phyloP scores from a whole-genome alignment of 768 basidiomycete genomes.

The Leccinum disarticulatum region DNA sequence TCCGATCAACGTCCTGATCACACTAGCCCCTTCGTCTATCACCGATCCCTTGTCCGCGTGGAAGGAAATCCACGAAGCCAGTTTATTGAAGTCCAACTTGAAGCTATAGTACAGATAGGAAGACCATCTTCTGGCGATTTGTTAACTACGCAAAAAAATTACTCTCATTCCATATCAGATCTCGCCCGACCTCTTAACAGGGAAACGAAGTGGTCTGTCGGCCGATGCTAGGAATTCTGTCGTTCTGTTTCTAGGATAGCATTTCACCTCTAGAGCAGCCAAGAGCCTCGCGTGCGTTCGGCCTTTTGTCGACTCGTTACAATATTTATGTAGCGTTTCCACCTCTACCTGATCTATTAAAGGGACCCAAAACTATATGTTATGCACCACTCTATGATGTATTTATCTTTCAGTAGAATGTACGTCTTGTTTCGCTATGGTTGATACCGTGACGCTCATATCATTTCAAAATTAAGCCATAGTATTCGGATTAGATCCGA shows the following conservation, averaged over 20 bases:
- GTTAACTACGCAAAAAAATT: neutral
- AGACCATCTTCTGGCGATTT: too few relatives aligned
- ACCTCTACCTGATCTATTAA: too few relatives aligned
- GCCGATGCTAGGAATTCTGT: too few relatives aligned
- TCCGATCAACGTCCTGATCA: constrained; percentile 89
- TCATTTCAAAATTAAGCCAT: neutral
- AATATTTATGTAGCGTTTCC: too few relatives aligned
- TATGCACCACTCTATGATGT: neutral
- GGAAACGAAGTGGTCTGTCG: neutral
- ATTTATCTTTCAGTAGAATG: neutral
- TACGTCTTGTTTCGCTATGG: neutral
- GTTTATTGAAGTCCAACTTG: neutral
- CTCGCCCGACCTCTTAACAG: too few relatives aligned
- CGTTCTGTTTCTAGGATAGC: too few relatives aligned
- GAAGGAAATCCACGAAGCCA: constrained; percentile 6
- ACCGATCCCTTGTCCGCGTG: constrained; percentile 94
- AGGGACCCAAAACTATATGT: neutral
- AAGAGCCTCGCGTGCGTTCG: too few relatives aligned
- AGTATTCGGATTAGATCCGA: neutral
- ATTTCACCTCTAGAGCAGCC: too few relatives aligned
- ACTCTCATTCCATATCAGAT: neutral
- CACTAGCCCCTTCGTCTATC: constrained; percentile 90
- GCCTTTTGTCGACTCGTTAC: too few relatives aligned
- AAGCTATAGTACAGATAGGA: too few relatives aligned
- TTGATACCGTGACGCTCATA: neutral